Percentiles rank a stretch among this genome's conserved stretches.
These are phyloP conservation scores for Funneliformis mosseae DNA, from an alignment of 192 early-diverging fungal genomes.

Conservation along the genomic window DNA sequence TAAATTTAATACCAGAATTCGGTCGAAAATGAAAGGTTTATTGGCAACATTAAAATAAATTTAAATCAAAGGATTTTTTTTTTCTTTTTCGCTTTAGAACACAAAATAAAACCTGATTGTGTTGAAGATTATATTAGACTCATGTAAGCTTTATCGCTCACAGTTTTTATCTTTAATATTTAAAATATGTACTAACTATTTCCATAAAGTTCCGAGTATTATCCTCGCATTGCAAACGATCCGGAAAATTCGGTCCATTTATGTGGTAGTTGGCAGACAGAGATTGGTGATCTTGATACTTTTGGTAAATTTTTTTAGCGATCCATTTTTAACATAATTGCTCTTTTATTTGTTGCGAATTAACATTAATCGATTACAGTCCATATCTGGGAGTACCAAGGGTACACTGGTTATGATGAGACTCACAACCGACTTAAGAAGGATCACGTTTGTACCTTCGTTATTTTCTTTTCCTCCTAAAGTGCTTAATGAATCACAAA, in stretches of 20 bases:
- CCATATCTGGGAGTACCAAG: slow-evolving; percentile 95
- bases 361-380: slow-evolving; percentile 50
- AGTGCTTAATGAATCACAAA: no score
- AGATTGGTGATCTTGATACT: slow-evolving; percentile 87
- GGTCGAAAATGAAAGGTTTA: no score
- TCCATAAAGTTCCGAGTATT: slow-evolving; percentile 64
- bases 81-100: slow-evolving; percentile 48
- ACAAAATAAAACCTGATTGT: slow-evolving; percentile 82
- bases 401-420: slow-evolving; percentile 78
- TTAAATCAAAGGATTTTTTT: slow-evolving; percentile 17
- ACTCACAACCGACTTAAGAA: slow-evolving; percentile 60
- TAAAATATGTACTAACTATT: neutral
- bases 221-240: slow-evolving; percentile 75
- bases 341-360: neutral
- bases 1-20: slow-evolving; percentile 9
- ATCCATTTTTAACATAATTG: slow-evolving; percentile 32
- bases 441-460: slow-evolving; percentile 57
- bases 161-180: slow-evolving; percentile 12
- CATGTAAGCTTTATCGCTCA: slow-evolving; percentile 46
- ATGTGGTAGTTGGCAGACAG: slow-evolving; percentile 86
- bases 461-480: neutral
- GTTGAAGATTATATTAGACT: slow-evolving; percentile 83
- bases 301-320: slow-evolving; percentile 58
- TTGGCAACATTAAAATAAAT: neutral
- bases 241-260: slow-evolving; percentile 77